phyloP scores from a whole-genome alignment of 2,329 filamentous ascomycete species.

The Ceratocystis colombiana region DNA sequence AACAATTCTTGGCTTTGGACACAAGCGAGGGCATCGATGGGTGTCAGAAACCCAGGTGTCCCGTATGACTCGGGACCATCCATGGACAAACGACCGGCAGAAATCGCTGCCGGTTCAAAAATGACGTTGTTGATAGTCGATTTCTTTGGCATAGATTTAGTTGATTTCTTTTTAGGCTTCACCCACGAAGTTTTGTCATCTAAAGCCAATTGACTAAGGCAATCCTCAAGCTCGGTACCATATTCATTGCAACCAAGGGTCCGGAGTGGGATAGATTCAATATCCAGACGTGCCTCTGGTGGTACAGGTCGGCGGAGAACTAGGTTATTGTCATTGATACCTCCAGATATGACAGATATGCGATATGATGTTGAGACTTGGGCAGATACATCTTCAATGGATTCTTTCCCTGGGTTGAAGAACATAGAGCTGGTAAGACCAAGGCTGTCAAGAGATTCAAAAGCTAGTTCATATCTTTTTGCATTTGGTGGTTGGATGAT shows the following conservation, averaged over 20 bases:
- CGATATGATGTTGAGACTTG: neutral
- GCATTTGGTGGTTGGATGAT: neutral
- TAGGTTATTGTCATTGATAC: neutral
- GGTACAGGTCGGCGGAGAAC: neutral
- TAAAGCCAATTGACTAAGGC: neutral
- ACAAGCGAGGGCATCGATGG: conserved; percentile 7
- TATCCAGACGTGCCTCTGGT: neutral
- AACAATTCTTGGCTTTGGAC: neutral
- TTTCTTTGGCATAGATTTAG: neutral
- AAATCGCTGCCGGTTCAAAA: neutral
- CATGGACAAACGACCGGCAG: neutral
- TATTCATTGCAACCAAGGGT: neutral
- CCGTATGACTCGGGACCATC: conserved; percentile 3
- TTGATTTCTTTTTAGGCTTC: too few species aligned
- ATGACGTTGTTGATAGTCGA: neutral
- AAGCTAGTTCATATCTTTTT: conserved; percentile 9
- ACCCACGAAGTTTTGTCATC: neutral
- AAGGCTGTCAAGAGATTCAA: neutral
- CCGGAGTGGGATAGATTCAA: neutral
- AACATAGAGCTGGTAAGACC: neutral
- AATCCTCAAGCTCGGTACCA: neutral
- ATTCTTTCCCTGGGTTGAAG: neutral
- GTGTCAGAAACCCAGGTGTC: neutral
- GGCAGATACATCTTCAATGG: neutral
- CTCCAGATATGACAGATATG: neutral